Evolutionary conservation across 129 eudicot genomes (phyloP).

Genomic region (Artemisia annua): DNA sequence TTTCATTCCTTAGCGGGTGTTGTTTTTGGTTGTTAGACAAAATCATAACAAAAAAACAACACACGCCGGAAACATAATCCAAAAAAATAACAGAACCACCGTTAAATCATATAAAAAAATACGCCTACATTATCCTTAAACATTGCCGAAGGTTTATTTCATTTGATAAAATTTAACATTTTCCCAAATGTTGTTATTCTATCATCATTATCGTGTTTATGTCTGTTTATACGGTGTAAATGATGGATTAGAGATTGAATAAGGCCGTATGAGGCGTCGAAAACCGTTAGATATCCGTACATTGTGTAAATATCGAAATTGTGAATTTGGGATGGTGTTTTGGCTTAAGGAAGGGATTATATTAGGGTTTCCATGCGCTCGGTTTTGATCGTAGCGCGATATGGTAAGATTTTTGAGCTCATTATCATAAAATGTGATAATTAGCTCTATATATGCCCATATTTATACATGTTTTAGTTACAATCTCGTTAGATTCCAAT

Average conservation of each 20-base stretch:
- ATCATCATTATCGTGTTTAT: slow-evolving; percentile 8
- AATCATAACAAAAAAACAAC: no score
- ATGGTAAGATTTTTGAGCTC: slow-evolving; percentile 13
- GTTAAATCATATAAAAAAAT: no score
- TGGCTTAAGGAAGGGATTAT: slow-evolving; percentile 17
- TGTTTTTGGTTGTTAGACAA: no score
- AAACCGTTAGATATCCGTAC: slow-evolving; percentile 18
- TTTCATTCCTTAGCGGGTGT: no score
- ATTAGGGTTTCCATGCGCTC: background rate
- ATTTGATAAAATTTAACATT: slow-evolving; percentile 2
- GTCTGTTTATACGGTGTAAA: slow-evolving; percentile 14
- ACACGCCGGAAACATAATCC: no score
- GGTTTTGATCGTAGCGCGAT: slow-evolving; percentile 21
- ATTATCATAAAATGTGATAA: no score
- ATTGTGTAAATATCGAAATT: slow-evolving; percentile 7
- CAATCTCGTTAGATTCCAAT: no score
- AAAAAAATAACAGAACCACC: no score
- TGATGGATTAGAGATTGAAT: background rate
- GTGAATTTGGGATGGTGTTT: slow-evolving; percentile 19
- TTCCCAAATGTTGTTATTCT: slow-evolving; percentile 21
- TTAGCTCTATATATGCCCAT: no score
- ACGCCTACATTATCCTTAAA: background rate
- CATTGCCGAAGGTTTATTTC: slow-evolving; percentile 16
- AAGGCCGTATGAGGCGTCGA: slow-evolving; percentile 4
- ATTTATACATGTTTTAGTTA: no score